Conservation (phyloP, 306 rosid genomes). For the Cucurbita argyrosperma region DNA sequence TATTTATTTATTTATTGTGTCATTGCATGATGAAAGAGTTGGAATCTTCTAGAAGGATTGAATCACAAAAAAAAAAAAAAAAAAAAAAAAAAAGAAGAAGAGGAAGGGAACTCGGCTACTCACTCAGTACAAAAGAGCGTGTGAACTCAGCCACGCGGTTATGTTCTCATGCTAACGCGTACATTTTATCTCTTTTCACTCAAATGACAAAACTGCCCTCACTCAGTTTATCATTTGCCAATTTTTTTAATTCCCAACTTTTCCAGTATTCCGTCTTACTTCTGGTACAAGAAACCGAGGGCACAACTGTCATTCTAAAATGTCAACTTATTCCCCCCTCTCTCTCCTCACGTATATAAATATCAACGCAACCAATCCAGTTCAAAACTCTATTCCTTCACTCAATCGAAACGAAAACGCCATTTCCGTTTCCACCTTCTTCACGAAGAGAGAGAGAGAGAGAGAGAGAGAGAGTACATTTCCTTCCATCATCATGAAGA, state of each 20-base stretch:
- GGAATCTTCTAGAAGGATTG: background rate
- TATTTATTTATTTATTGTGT: too few relatives aligned
- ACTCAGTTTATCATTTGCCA: background rate
- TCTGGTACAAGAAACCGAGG: background rate
- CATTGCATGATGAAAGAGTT: too few relatives aligned
- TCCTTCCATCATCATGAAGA: conserved; percentile 35
- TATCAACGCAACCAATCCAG: background rate
- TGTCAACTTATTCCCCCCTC: background rate
- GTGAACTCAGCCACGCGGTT: background rate
- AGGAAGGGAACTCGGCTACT: background rate
- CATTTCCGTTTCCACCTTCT: background rate
- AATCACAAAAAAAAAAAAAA: background rate
- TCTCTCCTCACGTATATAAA: background rate
- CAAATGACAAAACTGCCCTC: background rate
- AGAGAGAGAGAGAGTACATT: background rate
- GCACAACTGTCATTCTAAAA: conserved; percentile 5
- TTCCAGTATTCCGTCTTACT: background rate
- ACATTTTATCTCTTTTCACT: background rate
- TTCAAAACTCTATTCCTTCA: background rate
- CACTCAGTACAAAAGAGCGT: background rate
- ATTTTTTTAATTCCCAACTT: background rate
- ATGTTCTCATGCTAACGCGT: conserved; percentile 9
- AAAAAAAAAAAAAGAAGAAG: background rate
- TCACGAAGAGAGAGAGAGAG: background rate
- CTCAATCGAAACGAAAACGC: background rate